phyloP scores from a whole-genome alignment of 306 rosid species.

The Comarum palustre region DNA sequence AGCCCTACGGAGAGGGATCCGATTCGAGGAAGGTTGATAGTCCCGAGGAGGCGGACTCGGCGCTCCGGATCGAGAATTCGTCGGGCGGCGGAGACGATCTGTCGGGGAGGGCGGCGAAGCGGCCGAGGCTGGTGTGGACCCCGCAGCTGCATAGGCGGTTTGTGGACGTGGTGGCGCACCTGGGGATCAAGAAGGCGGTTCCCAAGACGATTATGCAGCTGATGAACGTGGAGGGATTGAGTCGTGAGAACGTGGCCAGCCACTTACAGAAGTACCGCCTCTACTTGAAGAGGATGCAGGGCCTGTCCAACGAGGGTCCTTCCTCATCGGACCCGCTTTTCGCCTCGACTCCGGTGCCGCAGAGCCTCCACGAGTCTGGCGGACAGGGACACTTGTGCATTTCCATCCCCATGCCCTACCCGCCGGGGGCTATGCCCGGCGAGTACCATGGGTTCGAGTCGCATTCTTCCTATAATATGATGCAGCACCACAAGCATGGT shows the following conservation, averaged over 20 bases:
- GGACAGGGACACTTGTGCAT: conserved; percentile 35
- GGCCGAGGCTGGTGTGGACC: conserved; percentile 87
- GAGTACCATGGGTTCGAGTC: conserved; percentile 49
- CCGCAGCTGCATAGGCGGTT: conserved; percentile 90
- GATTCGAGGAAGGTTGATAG: conserved; percentile 58
- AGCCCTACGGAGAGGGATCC: conserved; percentile 40
- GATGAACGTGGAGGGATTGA: conserved; percentile 95
- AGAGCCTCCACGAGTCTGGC: conserved; percentile 55
- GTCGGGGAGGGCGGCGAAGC: conserved; percentile 49
- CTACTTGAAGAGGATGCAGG: conserved; percentile 81
- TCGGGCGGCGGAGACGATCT: conserved; percentile 27
- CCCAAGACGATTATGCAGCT: conserved; percentile 91
- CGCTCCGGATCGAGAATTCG: conserved; percentile 38
- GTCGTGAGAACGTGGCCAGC: conserved; percentile 91
- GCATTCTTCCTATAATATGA: conserved; percentile 37
- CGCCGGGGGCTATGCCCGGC: conserved; percentile 21
- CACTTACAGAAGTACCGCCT: conserved; percentile 93
- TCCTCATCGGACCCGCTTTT: conserved; percentile 72
- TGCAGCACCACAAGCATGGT: conserved; percentile 43
- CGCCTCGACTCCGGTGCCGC: conserved; percentile 73
- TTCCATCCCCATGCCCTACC: conserved; percentile 26
- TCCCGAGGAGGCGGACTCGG: conserved; percentile 58
- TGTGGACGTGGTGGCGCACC: conserved; percentile 84
- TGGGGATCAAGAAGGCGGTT: conserved; percentile 86
- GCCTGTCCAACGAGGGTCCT: conserved; percentile 67